Conservation (phyloP, 192 early-diverging fungal genomes). For the Coemansia reversa region DNA sequence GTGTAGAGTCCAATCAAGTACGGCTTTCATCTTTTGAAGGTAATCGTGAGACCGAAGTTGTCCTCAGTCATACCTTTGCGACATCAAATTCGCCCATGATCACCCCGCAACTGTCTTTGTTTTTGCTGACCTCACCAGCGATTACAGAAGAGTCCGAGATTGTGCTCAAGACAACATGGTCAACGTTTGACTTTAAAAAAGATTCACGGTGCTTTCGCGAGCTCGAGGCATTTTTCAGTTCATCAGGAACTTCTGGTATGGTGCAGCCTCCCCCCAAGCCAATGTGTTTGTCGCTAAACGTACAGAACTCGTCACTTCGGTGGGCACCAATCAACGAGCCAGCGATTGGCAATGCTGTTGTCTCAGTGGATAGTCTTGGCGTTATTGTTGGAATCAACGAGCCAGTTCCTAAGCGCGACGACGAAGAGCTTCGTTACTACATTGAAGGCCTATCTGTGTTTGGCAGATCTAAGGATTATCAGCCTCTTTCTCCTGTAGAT, state of each 20-base stretch:
- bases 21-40: conserved; percentile 46
- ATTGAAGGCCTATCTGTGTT: conserved; percentile 46
- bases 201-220: conserved; percentile 47
- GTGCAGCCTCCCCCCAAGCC: conserved; percentile 55
- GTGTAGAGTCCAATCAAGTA: conserved; percentile 47
- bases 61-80: conserved; percentile 51
- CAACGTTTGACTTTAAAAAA: conserved; percentile 41
- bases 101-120: conserved; percentile 51
- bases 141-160: conserved; percentile 48
- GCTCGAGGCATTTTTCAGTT: conserved; percentile 50
- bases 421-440: conserved; percentile 53
- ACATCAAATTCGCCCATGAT: conserved; percentile 39
- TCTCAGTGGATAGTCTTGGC: conserved; percentile 48
- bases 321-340: conserved; percentile 35
- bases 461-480: conserved; percentile 41
- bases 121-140: conserved; percentile 49
- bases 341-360: conserved; percentile 32
- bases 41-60: conserved; percentile 29
- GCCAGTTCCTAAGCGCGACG: conserved; percentile 38
- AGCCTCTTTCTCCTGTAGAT: conserved; percentile 17
- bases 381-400: conserved; percentile 51
- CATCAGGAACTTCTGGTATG: conserved; percentile 47
- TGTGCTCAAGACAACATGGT: conserved; percentile 50
- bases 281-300: conserved; percentile 48
- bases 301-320: conserved; percentile 48